These are phyloP conservation scores for Macrotyloma uniflorum DNA, from an alignment of 306 rosid species.

Conservation along the genomic window DNA sequence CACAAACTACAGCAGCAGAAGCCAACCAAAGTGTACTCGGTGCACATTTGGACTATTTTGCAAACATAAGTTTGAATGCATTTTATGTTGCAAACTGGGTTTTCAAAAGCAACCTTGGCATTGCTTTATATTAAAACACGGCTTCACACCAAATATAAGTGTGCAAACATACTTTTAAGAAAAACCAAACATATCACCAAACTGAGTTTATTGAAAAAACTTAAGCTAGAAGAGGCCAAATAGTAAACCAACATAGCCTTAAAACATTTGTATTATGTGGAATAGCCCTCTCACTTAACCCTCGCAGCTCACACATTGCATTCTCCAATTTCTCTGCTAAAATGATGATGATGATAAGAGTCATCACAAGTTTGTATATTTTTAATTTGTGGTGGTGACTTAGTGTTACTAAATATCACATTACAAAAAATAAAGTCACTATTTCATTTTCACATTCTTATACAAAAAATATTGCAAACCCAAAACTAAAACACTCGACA, in stretches of 20 bases:
- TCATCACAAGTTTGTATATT: not conserved
- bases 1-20: not conserved
- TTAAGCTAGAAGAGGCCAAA: not conserved
- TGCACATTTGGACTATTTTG: not conserved
- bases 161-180: not conserved
- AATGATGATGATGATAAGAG: not conserved
- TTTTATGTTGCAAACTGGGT: too few species aligned
- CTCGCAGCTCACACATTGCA: not conserved
- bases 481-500: conserved; percentile 14
- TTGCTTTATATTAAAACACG: not conserved
- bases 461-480: conserved; percentile 5
- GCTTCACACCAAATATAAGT: not conserved
- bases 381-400: not conserved
- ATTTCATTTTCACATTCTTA: not conserved
- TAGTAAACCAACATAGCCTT: not conserved
- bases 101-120: not conserved
- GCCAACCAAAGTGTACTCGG: conserved; percentile 14
- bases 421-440: not conserved
- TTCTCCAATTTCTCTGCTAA: not conserved
- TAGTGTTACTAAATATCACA: not conserved
- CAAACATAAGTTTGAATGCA: not conserved
- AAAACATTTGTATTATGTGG: not conserved
- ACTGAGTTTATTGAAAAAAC: too few species aligned
- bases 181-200: too few species aligned
- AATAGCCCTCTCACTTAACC: not conserved